These are phyloP conservation scores for Cladophialophora yegresii DNA, from an alignment of 2,329 filamentous ascomycete genomes.

Conservation along the genomic window DNA sequence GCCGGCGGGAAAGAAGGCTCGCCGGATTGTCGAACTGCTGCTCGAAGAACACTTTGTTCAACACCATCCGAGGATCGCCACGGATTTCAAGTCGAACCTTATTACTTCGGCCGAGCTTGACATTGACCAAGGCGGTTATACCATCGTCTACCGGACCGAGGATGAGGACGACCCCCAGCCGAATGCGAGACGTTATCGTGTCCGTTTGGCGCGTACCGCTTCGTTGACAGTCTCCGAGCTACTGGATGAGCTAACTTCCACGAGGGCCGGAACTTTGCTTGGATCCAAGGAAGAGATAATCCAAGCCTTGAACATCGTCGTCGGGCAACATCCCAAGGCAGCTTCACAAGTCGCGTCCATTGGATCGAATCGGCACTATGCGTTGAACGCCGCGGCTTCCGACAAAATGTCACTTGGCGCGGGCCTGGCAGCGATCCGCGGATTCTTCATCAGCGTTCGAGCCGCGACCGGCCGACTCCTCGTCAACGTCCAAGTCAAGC, in stretches of 20 bases:
- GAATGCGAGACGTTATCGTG: neutral
- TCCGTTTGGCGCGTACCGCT: neutral
- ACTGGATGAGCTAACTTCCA: neutral
- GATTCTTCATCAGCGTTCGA: constrained; percentile 11
- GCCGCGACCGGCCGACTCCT: constrained; percentile 5
- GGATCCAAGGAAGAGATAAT: constrained; percentile 4
- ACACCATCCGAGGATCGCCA: constrained; percentile 41
- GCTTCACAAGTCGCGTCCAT: neutral
- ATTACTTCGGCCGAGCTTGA: constrained; percentile 37
- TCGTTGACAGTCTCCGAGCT: neutral
- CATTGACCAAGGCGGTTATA: neutral
- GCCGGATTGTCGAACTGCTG: constrained; percentile 54
- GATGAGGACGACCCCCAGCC: neutral
- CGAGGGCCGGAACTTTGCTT: neutral
- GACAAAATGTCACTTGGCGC: neutral
- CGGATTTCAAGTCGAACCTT: constrained; percentile 47
- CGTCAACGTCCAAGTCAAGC: constrained; percentile 9
- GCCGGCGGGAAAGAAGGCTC: constrained; percentile 48
- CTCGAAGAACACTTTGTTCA: constrained; percentile 43
- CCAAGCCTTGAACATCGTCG: constrained; percentile 11
- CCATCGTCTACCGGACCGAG: neutral
- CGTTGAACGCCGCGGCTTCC: neutral
- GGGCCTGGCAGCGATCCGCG: constrained; percentile 3
- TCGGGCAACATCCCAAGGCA: constrained; percentile 6
- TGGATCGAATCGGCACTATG: constrained; percentile 2